Percentiles rank a stretch among this genome's conserved stretches.
phyloP scores from a whole-genome alignment of 2,329 filamentous ascomycete genomes.

The Scedosporium boydii region DNA sequence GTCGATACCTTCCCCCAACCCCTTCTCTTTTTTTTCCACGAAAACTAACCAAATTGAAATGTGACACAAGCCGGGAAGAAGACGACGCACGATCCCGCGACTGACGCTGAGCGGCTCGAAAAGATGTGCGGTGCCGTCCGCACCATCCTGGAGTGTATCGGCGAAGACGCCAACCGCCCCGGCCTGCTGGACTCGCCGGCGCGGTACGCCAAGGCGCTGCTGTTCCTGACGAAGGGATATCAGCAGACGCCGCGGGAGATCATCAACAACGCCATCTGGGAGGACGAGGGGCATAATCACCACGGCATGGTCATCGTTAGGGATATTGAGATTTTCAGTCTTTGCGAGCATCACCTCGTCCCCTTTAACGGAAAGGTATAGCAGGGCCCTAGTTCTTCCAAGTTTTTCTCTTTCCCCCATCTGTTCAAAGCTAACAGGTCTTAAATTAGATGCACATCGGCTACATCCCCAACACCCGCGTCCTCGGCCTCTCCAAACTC shows the following conservation, averaged over 20 bases:
- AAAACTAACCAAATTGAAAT: not conserved
- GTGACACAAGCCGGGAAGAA: not conserved
- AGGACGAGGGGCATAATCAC: constrained; percentile 71
- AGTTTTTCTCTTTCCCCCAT: not conserved
- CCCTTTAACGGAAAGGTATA: constrained; percentile 87
- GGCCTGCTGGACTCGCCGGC: constrained; percentile 62
- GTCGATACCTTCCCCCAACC: not conserved
- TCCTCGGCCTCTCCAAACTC: constrained; percentile 92
- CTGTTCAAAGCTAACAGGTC: not conserved
- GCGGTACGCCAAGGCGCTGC: constrained; percentile 88
- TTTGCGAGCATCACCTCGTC: constrained; percentile 96
- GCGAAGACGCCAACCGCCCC: constrained; percentile 57
- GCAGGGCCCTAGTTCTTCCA: not conserved
- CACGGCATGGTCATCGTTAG: constrained; percentile 97
- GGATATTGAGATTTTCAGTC: constrained; percentile 88
- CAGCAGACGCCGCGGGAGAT: constrained; percentile 88
- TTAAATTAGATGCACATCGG: constrained; percentile 87
- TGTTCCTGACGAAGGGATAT: constrained; percentile 95
- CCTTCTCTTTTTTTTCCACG: not conserved
- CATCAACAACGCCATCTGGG: constrained; percentile 88
- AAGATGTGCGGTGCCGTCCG: constrained; percentile 54
- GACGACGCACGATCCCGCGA: constrained; percentile 21
- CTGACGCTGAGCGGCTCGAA: constrained; percentile 41
- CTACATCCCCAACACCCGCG: constrained; percentile 85
- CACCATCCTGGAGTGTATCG: constrained; percentile 59